These are phyloP conservation scores for Zalerion maritima DNA, from an alignment of 495 filamentous ascomycete genomes.

Conservation along the genomic window DNA sequence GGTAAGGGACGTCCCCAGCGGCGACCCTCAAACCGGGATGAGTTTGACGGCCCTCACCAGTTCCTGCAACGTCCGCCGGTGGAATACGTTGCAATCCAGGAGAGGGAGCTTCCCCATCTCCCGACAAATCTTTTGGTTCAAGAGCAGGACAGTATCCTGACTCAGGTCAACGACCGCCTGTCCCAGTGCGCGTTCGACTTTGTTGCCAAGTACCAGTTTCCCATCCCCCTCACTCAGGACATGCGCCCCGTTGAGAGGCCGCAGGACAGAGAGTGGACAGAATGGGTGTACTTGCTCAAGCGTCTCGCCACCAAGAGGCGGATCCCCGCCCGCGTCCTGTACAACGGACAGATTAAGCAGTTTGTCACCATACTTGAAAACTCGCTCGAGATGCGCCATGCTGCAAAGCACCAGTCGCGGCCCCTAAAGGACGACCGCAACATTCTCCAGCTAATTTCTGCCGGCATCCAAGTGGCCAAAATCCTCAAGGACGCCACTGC, in stretches of 20 bases:
- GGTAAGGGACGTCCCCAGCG: conserved; percentile 48
- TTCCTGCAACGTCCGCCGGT: conserved; percentile 52
- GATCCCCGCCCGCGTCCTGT: conserved; percentile 67
- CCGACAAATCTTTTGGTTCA: conserved; percentile 69
- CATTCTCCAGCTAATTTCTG: conserved; percentile 72
- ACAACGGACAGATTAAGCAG: conserved; percentile 83
- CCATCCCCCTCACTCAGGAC: conserved; percentile 64
- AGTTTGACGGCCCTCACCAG: conserved; percentile 78
- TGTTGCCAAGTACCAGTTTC: conserved; percentile 79
- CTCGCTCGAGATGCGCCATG: conserved; percentile 72
- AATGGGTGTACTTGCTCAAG: conserved; percentile 83
- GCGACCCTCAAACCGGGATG: conserved; percentile 67
- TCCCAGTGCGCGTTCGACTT: conserved; percentile 81
- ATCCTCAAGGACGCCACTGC: conserved; percentile 69
- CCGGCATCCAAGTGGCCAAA: conserved; percentile 74
- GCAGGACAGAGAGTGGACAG: conserved; percentile 77
- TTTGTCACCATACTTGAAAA: conserved; percentile 72
- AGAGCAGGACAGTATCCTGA: conserved; percentile 70
- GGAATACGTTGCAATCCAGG: conserved; percentile 54
- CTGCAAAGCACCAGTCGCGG: conserved; percentile 66
- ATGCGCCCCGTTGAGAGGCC: conserved; percentile 67
- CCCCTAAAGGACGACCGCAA: conserved; percentile 83
- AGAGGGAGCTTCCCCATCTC: conserved; percentile 64
- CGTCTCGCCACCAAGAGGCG: conserved; percentile 71
- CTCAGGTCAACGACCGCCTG: conserved; percentile 65